Evolutionary conservation across 805 yeast species (phyloP), one percentile per base, ranked within the genome.

Genomic region (Kuraishia capsulata): DNA sequence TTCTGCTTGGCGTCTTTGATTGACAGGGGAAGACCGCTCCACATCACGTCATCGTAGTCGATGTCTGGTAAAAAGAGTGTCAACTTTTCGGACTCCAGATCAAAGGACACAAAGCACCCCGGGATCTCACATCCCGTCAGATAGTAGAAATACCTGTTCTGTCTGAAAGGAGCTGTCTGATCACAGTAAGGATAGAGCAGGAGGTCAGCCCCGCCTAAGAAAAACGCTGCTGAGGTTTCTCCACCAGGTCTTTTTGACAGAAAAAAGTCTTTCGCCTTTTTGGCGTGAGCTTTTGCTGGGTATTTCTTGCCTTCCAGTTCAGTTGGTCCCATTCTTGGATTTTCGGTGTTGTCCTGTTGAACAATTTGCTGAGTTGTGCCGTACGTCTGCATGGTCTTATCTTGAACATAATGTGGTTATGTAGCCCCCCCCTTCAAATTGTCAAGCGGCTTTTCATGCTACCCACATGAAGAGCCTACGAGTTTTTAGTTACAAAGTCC

Each of bases 21-120:
- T 30, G 75, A 63, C 38, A 86, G 45, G 4, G 98, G 98, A 59
- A 81, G 53, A 0, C 98, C 98, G 41, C 92, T 80, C 98, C 98
- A 90, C 87, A 92, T 82, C 31, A 90, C 82, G 53, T 86, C 96
- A 33, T 92, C 97, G 32, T 71, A 62, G 52, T 88, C 96, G 30
- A 90, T 68, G 38, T 82, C 73, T 1, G 97, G 97, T 37, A 92
- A 65, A 52, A 82, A 90, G 20, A 90, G 62, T 0, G 79, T 76
- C 43, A 87, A 65, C 38, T 74, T 68, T 33, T 80, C 85, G 5
- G 57, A 47, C 3, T 47, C 52, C 29, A 78, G 51, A 36, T 75
- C 65, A 52, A 73, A 90, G 18, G 82, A 61, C 1, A 86, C 71
- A 48, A 76, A 81, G 25, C 82, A 69, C 2, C 92, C 94, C 0